Evolutionary conservation across 805 yeast genomes (phyloP).

Genomic region (Wickerhamiella bombiphila): DNA sequence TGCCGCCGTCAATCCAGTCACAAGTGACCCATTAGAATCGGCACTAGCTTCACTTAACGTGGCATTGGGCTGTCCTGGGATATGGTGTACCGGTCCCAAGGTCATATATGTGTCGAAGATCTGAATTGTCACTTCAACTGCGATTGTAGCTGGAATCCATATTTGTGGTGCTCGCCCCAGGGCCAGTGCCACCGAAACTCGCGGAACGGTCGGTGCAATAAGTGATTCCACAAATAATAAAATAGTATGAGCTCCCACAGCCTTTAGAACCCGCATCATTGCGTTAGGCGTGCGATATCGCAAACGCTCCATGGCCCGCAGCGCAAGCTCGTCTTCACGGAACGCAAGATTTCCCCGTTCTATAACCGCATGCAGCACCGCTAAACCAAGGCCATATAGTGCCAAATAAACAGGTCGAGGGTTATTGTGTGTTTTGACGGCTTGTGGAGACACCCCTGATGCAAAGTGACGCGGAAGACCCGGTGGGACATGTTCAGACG

Average conservation of each 20-base stretch:
- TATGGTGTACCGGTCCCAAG: slow-evolving; percentile 23
- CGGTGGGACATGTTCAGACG: slow-evolving; percentile 2
- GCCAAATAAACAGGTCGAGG: background rate
- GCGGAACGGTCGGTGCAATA: slow-evolving; percentile 2
- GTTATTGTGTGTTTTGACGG: background rate
- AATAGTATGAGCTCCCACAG: background rate
- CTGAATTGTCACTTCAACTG: slow-evolving; percentile 20
- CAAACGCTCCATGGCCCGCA: background rate
- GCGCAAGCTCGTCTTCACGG: background rate
- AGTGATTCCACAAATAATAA: background rate
- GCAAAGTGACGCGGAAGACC: slow-evolving; percentile 3
- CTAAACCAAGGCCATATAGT: background rate
- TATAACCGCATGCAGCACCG: background rate
- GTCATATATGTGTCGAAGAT: slow-evolving; percentile 23
- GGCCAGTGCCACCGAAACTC: slow-evolving; percentile 3
- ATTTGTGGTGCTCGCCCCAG: slow-evolving; percentile 1
- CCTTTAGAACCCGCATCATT: background rate
- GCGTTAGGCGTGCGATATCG: background rate
- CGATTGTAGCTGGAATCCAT: slow-evolving; percentile 9
- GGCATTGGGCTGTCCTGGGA: background rate
- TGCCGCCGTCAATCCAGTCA: slow-evolving; percentile 23
- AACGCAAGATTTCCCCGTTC: background rate
- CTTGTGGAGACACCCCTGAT: too few species aligned
- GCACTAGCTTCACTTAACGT: slow-evolving; percentile 15
- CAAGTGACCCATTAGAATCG: slow-evolving; percentile 26